Evolutionary conservation across 1,284 basidiomycete species (phyloP).

Genomic region (Quambalaria eucalypti): DNA sequence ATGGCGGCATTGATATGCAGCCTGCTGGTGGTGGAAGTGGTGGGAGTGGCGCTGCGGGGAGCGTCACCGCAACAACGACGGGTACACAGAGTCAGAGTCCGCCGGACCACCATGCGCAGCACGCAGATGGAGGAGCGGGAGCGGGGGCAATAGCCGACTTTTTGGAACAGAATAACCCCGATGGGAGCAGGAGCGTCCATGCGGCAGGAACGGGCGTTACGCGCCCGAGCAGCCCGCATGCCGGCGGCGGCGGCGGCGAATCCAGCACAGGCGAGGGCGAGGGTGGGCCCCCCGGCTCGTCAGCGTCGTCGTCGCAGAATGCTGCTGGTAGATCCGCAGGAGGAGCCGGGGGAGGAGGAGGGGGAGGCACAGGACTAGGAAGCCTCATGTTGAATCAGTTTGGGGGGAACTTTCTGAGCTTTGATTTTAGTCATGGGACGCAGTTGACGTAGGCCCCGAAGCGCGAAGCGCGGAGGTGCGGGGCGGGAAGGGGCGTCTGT

Average conservation of each 20-base stretch:
- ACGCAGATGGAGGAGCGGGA: not conserved
- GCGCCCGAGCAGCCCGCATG: not conserved
- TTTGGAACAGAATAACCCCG: not conserved
- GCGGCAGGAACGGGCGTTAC: not conserved
- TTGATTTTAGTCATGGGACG: not conserved
- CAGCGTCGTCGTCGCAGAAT: too few species aligned
- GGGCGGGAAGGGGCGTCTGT: too few species aligned
- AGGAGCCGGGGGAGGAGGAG: not conserved
- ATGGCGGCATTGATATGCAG: slow-evolving; percentile 1
- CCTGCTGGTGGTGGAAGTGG: not conserved
- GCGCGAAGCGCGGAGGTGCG: too few species aligned
- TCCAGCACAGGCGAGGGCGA: not conserved
- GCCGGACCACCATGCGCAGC: too few species aligned
- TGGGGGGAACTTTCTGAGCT: not conserved
- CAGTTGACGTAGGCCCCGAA: too few species aligned
- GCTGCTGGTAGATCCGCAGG: not conserved
- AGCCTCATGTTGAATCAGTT: not conserved
- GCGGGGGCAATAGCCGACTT: not conserved
- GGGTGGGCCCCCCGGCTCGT: not conserved
- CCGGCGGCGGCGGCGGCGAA: too few species aligned
- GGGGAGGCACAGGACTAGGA: not conserved
- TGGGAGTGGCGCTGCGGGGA: not conserved
- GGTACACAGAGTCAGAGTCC: too few species aligned
- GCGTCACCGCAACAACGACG: too few species aligned
- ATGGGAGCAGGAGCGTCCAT: not conserved